Base-by-base conservation (phyloP, 768 basidiomycete genomes). In the Auriscalpium vulgare region DNA sequence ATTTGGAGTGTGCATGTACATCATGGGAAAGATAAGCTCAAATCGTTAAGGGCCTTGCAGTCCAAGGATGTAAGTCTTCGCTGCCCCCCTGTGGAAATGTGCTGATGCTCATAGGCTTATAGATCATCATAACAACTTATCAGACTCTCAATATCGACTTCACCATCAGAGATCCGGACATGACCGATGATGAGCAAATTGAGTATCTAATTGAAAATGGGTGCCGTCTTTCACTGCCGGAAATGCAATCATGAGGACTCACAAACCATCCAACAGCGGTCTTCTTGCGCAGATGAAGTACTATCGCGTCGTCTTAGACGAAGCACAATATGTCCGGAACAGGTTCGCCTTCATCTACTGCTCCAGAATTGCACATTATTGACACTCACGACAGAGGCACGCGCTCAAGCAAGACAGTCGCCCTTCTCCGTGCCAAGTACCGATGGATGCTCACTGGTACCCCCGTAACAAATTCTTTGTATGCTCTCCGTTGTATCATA, bases 391-490 rank as follows among this genome's bases (percentile, higher is more conserved):
- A 50, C 29, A 84, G 82, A 37, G 68, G 70, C 10, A 86, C 85
- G 3, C 78, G 79, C 5, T 73, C 79, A 10, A 87, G 84, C 61
- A 71, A 78, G 34, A 79, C 77, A 38, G 72, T 85, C 17, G 81
- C 84, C 1, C 76, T 78, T 62, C 72, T 93, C 34, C 75, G 80
- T 45, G 69, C 84, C 0, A 82, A 77, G 57, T 85, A 86, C 62
- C 73, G 88, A 19, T 93, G 91, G 91, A 82, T 83, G 73, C 72
- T 91, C 23, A 90, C 87, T 0, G 86, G 87, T 37, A 88, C 87
- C 0, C 86, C 87, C 1, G 79, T 88, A 10, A 87, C 86, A 0
- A 87, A 88, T 55, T 81, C 83, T 3, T 69, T 83, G 85, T 86
- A 62, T 4, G 75, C 56, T 7, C 29, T 7, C 29, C 56, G 38